Evolutionary conservation across 2,329 filamentous ascomycete genomes (phyloP), one percentile per base, ranked within the genome.

Genomic region (Penicillium sp.): DNA sequence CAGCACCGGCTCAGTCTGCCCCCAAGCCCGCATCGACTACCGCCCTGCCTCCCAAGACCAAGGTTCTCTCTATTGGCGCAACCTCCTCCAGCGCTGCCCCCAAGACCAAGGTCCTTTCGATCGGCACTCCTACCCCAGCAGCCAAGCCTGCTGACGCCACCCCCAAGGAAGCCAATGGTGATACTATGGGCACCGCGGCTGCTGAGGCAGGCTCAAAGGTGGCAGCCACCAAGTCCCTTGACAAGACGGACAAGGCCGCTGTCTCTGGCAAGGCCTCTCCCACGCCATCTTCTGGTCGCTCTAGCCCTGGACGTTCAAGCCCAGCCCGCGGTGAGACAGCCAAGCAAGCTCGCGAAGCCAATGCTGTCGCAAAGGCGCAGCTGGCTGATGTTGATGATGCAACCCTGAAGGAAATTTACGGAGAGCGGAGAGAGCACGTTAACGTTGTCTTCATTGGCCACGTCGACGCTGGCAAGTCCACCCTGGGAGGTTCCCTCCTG

Each of bases 381-480:
- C 81, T 84, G 3, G 88, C 88, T 22, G 88, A 90, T 71, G 87
- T 90, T 77, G 86, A 97, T 72, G 80, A 97, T 73, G 80, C 91
- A 26, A 93, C 91, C 0, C 79, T 99, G 58, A 90, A 91, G 74
- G 93, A 97, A 73, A 94, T 99, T 59, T 99, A 80, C 74, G 94
- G 94, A 72, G 97, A 97, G 76, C 91, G 69, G 60, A 77, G 76
- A 60, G 80, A 88, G 71, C 86, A 88, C 67, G 82, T 99, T 69
- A 99, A 99, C 77, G 88, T 99, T 66, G 96, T 97, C 63, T 97
- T 97, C 78, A 89, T 97, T 70, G 93, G 94, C 49, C 94, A 99
- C 82, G 95, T 99, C 67, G 94, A 99, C 79, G 94, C 94, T 50
- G 94, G 94, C 67, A 99, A 99, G 80, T 97, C 91, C 37, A 99